Conservation (phyloP, 768 basidiomycete genomes). For the Brasilioporus rufonigricans region DNA sequence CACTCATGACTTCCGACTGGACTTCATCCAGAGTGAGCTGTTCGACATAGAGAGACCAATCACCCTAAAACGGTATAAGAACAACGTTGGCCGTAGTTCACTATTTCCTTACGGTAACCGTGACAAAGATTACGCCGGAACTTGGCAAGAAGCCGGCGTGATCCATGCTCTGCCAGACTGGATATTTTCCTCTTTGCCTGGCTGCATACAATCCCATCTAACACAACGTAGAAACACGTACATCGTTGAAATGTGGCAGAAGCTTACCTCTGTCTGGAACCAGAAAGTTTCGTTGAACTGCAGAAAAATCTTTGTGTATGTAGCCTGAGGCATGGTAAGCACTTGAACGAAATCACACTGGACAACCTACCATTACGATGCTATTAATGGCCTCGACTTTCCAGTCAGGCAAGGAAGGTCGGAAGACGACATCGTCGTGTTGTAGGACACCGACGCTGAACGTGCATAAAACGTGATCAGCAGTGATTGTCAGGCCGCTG, state of each 20-base stretch:
- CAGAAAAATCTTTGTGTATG: constrained; percentile 68
- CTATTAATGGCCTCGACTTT: constrained; percentile 64
- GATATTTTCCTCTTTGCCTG: constrained; percentile 56
- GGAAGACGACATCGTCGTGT: constrained; percentile 55
- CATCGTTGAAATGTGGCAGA: neutral
- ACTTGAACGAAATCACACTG: neutral
- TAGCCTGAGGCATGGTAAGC: constrained; percentile 35
- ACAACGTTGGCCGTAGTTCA: neutral
- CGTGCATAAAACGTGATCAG: constrained; percentile 61
- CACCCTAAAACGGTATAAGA: constrained; percentile 41
- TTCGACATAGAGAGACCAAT: constrained; percentile 60
- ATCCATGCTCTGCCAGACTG: constrained; percentile 68
- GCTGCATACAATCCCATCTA: constrained; percentile 54
- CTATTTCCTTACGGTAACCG: constrained; percentile 23
- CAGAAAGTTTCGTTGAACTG: constrained; percentile 63
- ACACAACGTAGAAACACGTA: neutral
- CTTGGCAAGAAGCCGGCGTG: constrained; percentile 56
- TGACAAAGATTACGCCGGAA: constrained; percentile 44
- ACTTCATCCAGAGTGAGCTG: constrained; percentile 45
- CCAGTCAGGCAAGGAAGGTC: constrained; percentile 55
- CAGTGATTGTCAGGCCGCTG: constrained; percentile 42
- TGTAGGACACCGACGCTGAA: constrained; percentile 73
- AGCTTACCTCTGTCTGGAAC: constrained; percentile 43
- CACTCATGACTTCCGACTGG: constrained; percentile 51
- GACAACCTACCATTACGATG: constrained; percentile 50